Evolutionary conservation across 345 rosid genomes (phyloP), one percentile per base, ranked within the genome.

Genomic region (Mallotus nudiflorus): DNA sequence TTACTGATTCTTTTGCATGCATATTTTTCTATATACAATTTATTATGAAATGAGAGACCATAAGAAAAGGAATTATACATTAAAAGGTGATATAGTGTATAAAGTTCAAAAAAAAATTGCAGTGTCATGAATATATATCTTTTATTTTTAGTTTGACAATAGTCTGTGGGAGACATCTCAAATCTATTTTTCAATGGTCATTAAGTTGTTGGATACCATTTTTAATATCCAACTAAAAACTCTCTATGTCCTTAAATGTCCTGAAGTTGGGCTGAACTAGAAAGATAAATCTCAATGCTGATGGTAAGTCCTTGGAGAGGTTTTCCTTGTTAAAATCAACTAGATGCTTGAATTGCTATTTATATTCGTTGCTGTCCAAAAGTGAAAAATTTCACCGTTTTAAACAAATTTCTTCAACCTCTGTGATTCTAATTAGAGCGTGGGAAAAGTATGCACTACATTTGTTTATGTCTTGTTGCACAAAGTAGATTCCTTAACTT

Each of bases 401-500:
- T 50, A 18, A n/a, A 12, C 40, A 52, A 42, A 48, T 45, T 35
- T 29, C 22, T 22, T 33, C n/a, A 12, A 20, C 65, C 22, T 52
- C 35, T 27, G 20, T 44, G 14, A 9, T 45, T 63, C 10, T 44
- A 22, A 33, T 31, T 13, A 46, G 37, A 72, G 52, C 24, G 13
- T 42, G 11, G 40, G 11, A n/a, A 12, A 55, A 72, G 46, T 5
- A 33, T 25, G 25, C 42, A 29, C 33, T 46, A 25, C 58, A 27
- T 37, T 39, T 14, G 13, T 46, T 46, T 35, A 67, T 45, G 22
- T 58, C 49, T 63, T 5, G 52, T 10, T 24, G 48, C 75, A 62
- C 60, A 68, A 68, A 13, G 42, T 35, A 50, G 68, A 60, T 46
- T 39, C 62, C 56, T 68, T 49, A 54, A 68, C n/a, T n/a, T n/a